Base-by-base conservation (phyloP, 768 basidiomycete species). In the Clavulina sp. region DNA sequence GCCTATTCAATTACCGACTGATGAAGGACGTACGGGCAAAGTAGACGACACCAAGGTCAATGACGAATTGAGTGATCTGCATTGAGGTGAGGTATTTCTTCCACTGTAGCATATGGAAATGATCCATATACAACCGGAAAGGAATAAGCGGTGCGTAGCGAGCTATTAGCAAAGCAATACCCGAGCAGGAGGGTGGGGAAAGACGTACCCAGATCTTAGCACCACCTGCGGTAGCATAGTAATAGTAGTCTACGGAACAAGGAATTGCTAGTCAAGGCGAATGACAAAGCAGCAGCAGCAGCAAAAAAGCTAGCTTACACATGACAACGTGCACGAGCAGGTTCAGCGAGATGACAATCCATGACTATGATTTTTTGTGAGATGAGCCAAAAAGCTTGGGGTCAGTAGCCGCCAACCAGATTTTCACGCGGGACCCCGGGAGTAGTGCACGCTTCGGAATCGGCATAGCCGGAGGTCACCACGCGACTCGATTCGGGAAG, bases 191-290 rank as follows among this genome's bases (percentile, higher is more conserved):
- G n/a, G n/a, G 19, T 16, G 23, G 21, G 16, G 16, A 5, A 26
- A 4, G 19, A 63, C 73, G 50, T 66, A 91, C 89, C 91, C 95
- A 97, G 68, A 97, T 88, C 69, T 74, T 86, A 62, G 83, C 84
- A 56, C 95, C 95, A 61, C 93, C 89, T 48, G 95, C 91, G 48
- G 95, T 96, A 24, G 91, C 91, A 68, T 84, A 97, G 70, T 99
- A 99, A 70, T 99, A 99, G 67, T 97, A 99, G 70, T 99, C 91
- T 92, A 49, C 3, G n/a, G 6, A 19, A 19, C 21, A 43, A 52
- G 26, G 51, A 4, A 29, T 5, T 19, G 2, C 6, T 4, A 49
- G 40, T 40, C 9, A 48, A 58, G 54, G 24, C 52, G 26, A 36
- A 24, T 43, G 6, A 2, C 6, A 30, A 41, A 6, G 9, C 4